Evolutionary conservation across 768 basidiomycete species (phyloP).

Genomic region (Exidia glandulosa): DNA sequence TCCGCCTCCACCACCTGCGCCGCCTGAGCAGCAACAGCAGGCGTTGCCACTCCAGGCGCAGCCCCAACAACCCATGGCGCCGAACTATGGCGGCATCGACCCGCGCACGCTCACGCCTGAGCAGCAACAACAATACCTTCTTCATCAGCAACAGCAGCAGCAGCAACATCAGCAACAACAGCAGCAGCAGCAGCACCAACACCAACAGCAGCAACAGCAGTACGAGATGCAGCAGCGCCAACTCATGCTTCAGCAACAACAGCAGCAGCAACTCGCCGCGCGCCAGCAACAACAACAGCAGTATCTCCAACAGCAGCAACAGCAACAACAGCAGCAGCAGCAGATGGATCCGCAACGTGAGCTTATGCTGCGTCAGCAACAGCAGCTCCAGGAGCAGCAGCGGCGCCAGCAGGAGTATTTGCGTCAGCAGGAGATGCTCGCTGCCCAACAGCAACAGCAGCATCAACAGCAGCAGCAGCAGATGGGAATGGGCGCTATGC

Average conservation of each 20-base stretch:
- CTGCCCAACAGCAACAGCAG: not conserved
- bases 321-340: not conserved
- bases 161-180: not conserved
- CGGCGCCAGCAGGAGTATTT: not conserved
- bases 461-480: too few relatives aligned
- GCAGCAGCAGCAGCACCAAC: not conserved
- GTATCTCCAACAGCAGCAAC: not conserved
- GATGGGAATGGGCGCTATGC: too few relatives aligned
- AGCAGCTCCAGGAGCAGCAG: not conserved
- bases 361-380: too few relatives aligned
- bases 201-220: not conserved
- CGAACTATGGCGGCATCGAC: too few relatives aligned
- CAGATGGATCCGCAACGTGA: too few relatives aligned
- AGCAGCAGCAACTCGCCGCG: not conserved
- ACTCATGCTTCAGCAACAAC: too few relatives aligned
- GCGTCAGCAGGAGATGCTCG: not conserved
- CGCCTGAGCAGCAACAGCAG: not conserved
- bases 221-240: not conserved
- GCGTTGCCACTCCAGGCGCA: not conserved
- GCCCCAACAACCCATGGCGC: not conserved
- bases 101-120: not conserved
- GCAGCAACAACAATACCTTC: not conserved
- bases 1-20: not conserved
- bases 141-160: not conserved
- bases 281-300: not conserved